Evolutionary conservation across 352 stramenopile species (phyloP), one percentile per base, ranked within the genome.

Genomic region (Phytophthora podocarpi): DNA sequence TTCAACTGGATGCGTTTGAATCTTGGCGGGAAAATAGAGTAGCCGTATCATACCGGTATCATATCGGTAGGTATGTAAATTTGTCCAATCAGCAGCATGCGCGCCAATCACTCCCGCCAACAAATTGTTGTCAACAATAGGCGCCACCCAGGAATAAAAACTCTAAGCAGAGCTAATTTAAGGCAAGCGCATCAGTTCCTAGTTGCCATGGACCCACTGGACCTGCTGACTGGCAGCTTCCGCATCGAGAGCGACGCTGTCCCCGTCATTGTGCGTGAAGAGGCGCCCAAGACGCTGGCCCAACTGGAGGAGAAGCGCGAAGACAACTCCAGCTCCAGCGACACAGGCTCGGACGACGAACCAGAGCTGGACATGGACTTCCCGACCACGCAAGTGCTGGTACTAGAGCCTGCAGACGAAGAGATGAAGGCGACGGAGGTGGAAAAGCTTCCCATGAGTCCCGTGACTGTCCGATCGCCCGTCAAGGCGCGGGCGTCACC

Each of bases 351-450:
- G 11, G 55, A 71, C 12, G 48, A 58, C 28, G 64, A 74, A 6
- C 45, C 15, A 4, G 66, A 78, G 16, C 67, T 74, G 27, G 70
- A 72, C 48, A 43, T 64, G 46, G 71, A 63, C 20, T 67, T 79
- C 26, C 71, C 74, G 13, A 52, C 56, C 35, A 85, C 76, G 31
- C 78, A 88, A 51, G 27, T 77, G 35, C 53, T 85, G 20, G 41
- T 60, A 3, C 71, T 76, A 3, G 64, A 80, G 9, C 28, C n/a
- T 10, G 16, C 9, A 2, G 23, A 58, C 13, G 49, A 62, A 20
- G 48, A 48, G 1, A 42, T 31, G 11, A 51, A 67, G 10, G 50
- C 60, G 10, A 21, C 24, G 13, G 31, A 58, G 30, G 16, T 28
- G 27, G 27, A 48, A 23, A 16, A 54, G n/a, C 27, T 35, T 15